Conservation (phyloP, 2,329 filamentous ascomycete species). For the Macrophomina tecta region DNA sequence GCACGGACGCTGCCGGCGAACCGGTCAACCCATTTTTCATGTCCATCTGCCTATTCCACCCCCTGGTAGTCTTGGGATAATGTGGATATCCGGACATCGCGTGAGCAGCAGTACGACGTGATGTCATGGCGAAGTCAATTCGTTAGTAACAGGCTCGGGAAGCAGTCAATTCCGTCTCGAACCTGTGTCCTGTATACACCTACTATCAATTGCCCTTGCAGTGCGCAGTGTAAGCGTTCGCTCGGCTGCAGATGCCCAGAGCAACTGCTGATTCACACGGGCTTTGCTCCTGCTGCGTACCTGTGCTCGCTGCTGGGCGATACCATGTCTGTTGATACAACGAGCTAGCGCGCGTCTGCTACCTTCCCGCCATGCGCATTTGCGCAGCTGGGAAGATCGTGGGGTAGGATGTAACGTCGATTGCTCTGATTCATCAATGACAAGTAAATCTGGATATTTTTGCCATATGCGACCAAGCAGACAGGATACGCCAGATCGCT, state of each 20-base stretch:
- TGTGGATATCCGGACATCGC: not conserved
- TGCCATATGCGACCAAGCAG: not conserved
- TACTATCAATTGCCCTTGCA: too few species aligned
- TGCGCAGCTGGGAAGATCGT: not conserved
- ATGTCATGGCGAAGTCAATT: conserved; percentile 1
- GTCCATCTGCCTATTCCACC: not conserved
- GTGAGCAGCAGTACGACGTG: not conserved
- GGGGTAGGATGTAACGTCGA: not conserved
- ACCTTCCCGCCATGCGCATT: not conserved
- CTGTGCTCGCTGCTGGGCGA: too few species aligned
- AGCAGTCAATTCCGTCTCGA: too few species aligned
- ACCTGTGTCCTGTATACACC: too few species aligned
- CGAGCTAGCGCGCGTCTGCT: too few species aligned
- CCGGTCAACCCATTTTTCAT: not conserved
- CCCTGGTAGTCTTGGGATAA: not conserved
- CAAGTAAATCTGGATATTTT: not conserved
- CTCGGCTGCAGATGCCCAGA: too few species aligned
- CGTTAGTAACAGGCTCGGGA: not conserved
- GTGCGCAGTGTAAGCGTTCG: too few species aligned
- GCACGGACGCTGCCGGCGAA: not conserved
- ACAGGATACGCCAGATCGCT: not conserved
- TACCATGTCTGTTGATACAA: too few species aligned
- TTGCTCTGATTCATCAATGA: not conserved
- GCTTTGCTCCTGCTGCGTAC: too few species aligned
- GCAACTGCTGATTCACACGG: too few species aligned